Conservation (phyloP, 495 filamentous ascomycete genomes). For the Hypomontagnella monticulosa region DNA sequence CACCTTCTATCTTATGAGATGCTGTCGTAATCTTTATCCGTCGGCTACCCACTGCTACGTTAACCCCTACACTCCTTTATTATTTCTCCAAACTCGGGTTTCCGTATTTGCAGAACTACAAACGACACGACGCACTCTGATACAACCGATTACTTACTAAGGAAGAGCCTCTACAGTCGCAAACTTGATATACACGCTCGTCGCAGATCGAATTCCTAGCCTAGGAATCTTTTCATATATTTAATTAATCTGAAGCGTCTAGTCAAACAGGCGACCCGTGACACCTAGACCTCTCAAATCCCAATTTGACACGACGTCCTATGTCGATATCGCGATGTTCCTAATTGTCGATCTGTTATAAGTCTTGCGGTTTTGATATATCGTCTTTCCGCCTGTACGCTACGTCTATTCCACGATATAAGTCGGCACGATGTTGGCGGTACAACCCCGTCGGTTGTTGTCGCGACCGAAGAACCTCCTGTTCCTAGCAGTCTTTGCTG, state of each 20-base stretch:
- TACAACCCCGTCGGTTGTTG: slow-evolving; percentile 59
- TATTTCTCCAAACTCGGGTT: neutral
- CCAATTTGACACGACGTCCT: neutral
- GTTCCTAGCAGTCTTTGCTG: slow-evolving; percentile 38
- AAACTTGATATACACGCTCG: neutral
- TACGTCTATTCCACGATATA: slow-evolving; percentile 12
- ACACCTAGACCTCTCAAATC: neutral
- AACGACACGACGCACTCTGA: neutral
- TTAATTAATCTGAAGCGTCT: slow-evolving; percentile 12
- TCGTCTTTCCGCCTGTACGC: slow-evolving; percentile 8
- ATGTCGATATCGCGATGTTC: slow-evolving; percentile 25
- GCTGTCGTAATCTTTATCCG: slow-evolving; percentile 40
- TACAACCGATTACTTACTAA: neutral
- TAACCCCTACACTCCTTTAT: slow-evolving; percentile 31
- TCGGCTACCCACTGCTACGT: slow-evolving; percentile 29
- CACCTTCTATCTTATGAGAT: slow-evolving; percentile 1
- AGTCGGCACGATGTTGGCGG: slow-evolving; percentile 46
- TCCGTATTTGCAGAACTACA: slow-evolving; percentile 2
- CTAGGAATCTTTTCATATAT: slow-evolving; percentile 14
- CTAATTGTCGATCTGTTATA: slow-evolving; percentile 12
- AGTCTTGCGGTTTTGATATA: slow-evolving; percentile 29
- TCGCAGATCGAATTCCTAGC: slow-evolving; percentile 30
- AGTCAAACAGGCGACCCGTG: slow-evolving; percentile 6
- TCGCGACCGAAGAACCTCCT: slow-evolving; percentile 56
- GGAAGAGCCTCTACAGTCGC: neutral